These are phyloP conservation scores for Penicillium occitanis DNA, from an alignment of 2,329 filamentous ascomycete species.

Conservation along the genomic window DNA sequence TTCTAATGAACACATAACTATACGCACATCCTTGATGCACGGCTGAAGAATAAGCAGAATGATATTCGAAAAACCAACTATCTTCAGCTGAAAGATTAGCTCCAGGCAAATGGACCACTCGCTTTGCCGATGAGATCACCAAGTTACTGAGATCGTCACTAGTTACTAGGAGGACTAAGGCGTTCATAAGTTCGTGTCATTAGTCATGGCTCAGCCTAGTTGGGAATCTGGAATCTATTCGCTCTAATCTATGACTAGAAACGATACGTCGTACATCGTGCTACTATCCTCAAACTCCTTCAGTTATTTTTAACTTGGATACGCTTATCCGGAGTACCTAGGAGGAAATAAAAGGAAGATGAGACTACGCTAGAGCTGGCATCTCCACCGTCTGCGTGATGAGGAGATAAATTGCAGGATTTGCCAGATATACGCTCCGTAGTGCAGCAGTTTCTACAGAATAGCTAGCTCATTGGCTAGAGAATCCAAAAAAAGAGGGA, in stretches of 20 bases:
- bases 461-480: background rate
- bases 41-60: background rate
- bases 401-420: background rate
- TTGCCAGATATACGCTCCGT: background rate
- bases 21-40: background rate
- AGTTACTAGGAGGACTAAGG: background rate
- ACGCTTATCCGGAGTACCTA: background rate
- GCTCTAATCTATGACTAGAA: background rate
- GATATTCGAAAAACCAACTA: background rate
- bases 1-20: background rate
- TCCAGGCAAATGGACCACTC: background rate
- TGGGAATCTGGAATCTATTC: background rate
- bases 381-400: background rate
- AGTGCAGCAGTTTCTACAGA: background rate
- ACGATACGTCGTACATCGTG: background rate
- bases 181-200: background rate
- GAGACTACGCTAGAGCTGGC: background rate
- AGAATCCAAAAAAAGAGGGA: background rate
- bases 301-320: background rate
- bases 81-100: background rate
- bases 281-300: background rate
- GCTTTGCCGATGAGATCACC: background rate
- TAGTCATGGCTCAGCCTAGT: conserved; percentile 4
- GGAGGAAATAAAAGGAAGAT: background rate
- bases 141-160: background rate